Percentiles rank a stretch among this genome's conserved stretches.
These are phyloP conservation scores for Stagonosporopsis vannaccii DNA, from an alignment of 2,329 filamentous ascomycete species.

Conservation along the genomic window DNA sequence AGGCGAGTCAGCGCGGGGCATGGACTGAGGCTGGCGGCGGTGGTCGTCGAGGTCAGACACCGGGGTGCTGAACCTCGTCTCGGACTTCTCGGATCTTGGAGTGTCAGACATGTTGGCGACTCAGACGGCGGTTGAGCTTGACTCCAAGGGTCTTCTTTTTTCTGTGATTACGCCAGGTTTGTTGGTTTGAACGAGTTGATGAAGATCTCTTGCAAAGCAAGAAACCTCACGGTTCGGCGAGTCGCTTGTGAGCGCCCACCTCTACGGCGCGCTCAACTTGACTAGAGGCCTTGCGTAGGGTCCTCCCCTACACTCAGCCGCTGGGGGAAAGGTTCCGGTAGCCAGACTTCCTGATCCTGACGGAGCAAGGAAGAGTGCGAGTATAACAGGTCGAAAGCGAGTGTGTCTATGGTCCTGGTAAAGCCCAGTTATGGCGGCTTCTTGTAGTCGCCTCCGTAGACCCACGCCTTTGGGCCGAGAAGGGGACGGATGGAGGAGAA, in stretches of 20 bases:
- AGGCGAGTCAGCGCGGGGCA: slow-evolving; percentile 67
- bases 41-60: slow-evolving; percentile 89
- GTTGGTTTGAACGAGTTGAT: slow-evolving; percentile 12
- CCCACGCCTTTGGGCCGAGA: slow-evolving; percentile 90
- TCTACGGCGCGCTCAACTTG: slow-evolving; percentile 60
- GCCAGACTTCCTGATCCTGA: slow-evolving; percentile 38
- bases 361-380: slow-evolving; percentile 32
- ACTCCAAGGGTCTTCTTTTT: slow-evolving; percentile 16
- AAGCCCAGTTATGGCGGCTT: slow-evolving; percentile 91
- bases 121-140: slow-evolving; percentile 35
- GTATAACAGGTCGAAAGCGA: slow-evolving; percentile 24
- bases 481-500: slow-evolving; percentile 85
- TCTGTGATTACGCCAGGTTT: slow-evolving; percentile 36
- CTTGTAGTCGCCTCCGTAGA: slow-evolving; percentile 91
- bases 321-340: slow-evolving; percentile 29
- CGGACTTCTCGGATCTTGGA: slow-evolving; percentile 70
- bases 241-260: slow-evolving; percentile 64
- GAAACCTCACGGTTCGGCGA: slow-evolving; percentile 49
- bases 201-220: slow-evolving; percentile 40
- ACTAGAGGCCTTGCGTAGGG: slow-evolving; percentile 57
- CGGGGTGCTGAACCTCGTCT: slow-evolving; percentile 74
- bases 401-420: slow-evolving; percentile 12
- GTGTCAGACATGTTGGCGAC: slow-evolving; percentile 59
- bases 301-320: slow-evolving; percentile 55
- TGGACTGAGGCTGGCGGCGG: slow-evolving; percentile 69